Percentiles rank a stretch among this genome's conserved stretches.
Conservation (phyloP, 1,139 yeast genomes). For the Sugiyamaella neomexicana region DNA sequence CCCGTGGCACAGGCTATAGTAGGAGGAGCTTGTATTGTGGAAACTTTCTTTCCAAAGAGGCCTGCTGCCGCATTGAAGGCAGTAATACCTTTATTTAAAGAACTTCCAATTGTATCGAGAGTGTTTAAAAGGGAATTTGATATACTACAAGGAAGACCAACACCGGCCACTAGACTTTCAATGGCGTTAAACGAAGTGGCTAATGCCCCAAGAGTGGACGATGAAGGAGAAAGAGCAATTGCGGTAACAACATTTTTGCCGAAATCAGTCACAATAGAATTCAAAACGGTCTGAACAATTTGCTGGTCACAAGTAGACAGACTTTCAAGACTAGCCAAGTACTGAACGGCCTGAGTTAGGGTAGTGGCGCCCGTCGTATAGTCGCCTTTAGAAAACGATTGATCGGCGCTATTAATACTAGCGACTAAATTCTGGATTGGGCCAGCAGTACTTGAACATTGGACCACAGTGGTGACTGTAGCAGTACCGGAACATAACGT, state of each 20-base stretch:
- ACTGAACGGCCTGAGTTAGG: neutral
- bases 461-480: neutral
- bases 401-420: conserved; percentile 4
- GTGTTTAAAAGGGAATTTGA: neutral
- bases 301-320: conserved; percentile 9
- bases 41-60: neutral
- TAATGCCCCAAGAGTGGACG: conserved; percentile 1
- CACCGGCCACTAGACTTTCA: neutral
- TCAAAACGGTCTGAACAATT: neutral
- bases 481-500: conserved; percentile 8
- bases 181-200: conserved; percentile 3
- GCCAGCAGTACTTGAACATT: conserved; percentile 7
- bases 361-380: neutral
- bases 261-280: conserved; percentile 1
- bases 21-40: neutral
- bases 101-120: conserved; percentile 1
- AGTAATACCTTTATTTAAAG: neutral
- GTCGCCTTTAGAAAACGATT: neutral
- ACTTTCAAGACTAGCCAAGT: neutral
- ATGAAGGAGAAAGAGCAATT: neutral
- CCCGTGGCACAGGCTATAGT: neutral
- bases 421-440: neutral
- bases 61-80: neutral
- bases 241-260: neutral
- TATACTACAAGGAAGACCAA: conserved; percentile 7